Evolutionary conservation across 1,139 yeast genomes (phyloP), one percentile per base, ranked within the genome.

Genomic region (Geotrichum aggregatum): DNA sequence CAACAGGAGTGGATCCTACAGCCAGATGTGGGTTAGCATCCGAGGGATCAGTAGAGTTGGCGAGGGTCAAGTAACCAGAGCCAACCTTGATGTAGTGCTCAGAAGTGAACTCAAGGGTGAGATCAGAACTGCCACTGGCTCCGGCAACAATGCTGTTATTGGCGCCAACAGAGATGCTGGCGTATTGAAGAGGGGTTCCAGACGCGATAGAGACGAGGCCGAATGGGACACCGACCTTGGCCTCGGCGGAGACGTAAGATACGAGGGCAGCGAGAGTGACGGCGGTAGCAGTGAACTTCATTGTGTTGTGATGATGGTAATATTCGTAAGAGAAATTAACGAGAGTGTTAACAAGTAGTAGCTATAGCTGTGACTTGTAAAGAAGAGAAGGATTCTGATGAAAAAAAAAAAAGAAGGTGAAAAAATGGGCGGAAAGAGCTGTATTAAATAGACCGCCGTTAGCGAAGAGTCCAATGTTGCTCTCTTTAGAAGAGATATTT

Each of bases 121-220:
- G n/a, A 13, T 10, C 28, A 30, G 19, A 26, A 1, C 35, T 43
- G 14, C 40, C 28, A 19, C 43, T 6, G 19, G 40, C 19, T 21
- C 33, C 45, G 33, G 39, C 21, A 22, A 22, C 44, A 24, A 34
- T 31, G 39, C 19, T 34, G 36, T 30, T 31, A 21, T 35, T 33
- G 16, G 42, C 31, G 21, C 41, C 47, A 44, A 45, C 28, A 24
- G 46, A 13, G 5, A 38, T 8, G 13, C 28, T 34, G 11, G 45
- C 14, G 22, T 38, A n/a, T 19, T 50, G 49, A 16, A 50, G 40
- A 11, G 34, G 33, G 14, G 52, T 30, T 34, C 46, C 46, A 8
- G 52, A 40, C 33, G 43, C 46, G 35, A 50, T 45, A 24, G 49
- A 22, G 28, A 50, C 19, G 19, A 50, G 49, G 14, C 48, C 41